Percentiles rank a stretch among this genome's conserved stretches.
Evolutionary conservation across 1,139 yeast genomes (phyloP).

Genomic region (Lodderomyces elongisporus): DNA sequence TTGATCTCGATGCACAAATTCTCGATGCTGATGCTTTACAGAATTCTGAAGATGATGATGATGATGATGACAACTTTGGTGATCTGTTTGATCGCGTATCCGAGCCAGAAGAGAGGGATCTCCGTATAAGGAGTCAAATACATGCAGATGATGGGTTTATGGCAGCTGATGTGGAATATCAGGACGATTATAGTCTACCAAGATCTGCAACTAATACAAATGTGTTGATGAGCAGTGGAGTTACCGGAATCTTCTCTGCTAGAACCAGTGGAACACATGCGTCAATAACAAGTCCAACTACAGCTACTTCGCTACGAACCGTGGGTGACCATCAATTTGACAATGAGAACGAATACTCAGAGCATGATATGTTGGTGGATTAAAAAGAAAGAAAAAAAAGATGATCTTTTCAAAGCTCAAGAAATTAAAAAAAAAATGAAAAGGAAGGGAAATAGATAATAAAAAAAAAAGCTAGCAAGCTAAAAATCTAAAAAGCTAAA

Average conservation of each 20-base stretch:
- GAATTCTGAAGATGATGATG: slow-evolving; percentile 25
- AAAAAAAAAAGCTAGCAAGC: no score
- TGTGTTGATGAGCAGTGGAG: slow-evolving; percentile 19
- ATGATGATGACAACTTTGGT: slow-evolving; percentile 20
- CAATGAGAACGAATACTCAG: slow-evolving; percentile 22
- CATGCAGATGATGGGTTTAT: slow-evolving; percentile 30
- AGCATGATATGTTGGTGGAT: slow-evolving; percentile 38
- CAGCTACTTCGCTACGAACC: slow-evolving; percentile 12
- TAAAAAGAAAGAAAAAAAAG: no score
- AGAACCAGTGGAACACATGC: slow-evolving; percentile 17
- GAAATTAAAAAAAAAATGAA: background rate
- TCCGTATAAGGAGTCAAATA: slow-evolving; percentile 8
- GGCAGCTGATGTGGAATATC: slow-evolving; percentile 59
- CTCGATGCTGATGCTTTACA: slow-evolving; percentile 28
- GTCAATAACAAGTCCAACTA: slow-evolving; percentile 18
- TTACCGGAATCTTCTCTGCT: slow-evolving; percentile 13
- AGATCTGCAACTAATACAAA: slow-evolving; percentile 14
- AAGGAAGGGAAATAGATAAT: background rate
- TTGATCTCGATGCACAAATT: slow-evolving; percentile 40
- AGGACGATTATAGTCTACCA: slow-evolving; percentile 48
- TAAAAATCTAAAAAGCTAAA: no score
- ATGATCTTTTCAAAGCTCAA: background rate
- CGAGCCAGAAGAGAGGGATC: slow-evolving; percentile 8
- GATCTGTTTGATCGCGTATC: slow-evolving; percentile 6
- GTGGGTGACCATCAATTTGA: slow-evolving; percentile 8